These are phyloP conservation scores for Parmales sp. DNA, from an alignment of 108 stramenopile species.

Conservation along the genomic window DNA sequence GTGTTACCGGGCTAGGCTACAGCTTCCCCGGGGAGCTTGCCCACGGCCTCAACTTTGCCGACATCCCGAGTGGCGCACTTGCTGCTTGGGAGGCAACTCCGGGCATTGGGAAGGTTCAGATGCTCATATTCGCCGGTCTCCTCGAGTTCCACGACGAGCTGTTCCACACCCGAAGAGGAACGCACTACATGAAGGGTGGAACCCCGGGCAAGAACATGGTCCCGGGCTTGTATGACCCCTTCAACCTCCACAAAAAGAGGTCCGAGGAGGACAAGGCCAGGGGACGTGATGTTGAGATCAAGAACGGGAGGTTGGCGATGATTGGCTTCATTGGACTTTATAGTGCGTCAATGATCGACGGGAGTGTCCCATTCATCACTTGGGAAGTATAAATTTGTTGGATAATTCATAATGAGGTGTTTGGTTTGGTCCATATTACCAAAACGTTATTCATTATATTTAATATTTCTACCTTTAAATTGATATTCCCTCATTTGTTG, in stretches of 20 bases:
- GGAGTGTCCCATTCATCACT: conserved; percentile 63
- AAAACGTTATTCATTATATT: too few relatives aligned
- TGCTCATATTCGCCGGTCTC: conserved; percentile 64
- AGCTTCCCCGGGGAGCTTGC: conserved; percentile 59
- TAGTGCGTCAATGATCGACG: conserved; percentile 44
- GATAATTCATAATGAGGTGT: too few relatives aligned
- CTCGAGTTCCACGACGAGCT: conserved; percentile 69
- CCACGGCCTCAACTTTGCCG: conserved; percentile 46
- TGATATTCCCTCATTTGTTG: too few relatives aligned
- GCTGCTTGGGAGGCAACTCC: conserved; percentile 72
- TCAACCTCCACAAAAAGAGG: conserved; percentile 46
- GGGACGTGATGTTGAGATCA: conserved; percentile 60
- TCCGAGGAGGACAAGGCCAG: conserved; percentile 46
- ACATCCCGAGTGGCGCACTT: conserved; percentile 56
- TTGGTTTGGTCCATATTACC: too few relatives aligned
- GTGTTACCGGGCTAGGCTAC: conserved; percentile 51
- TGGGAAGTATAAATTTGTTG: too few relatives aligned
- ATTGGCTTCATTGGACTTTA: conserved; percentile 61
- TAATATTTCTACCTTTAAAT: too few relatives aligned
- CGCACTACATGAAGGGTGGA: conserved; percentile 64
- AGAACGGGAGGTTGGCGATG: conserved; percentile 76
- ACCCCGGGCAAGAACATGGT: conserved; percentile 70
- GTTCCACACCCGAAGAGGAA: conserved; percentile 44
- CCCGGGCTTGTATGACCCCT: conserved; percentile 67
- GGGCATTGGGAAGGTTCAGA: conserved; percentile 71